Evolutionary conservation across 495 filamentous ascomycete species (phyloP).

Genomic region (Talaromyces thailandensis): DNA sequence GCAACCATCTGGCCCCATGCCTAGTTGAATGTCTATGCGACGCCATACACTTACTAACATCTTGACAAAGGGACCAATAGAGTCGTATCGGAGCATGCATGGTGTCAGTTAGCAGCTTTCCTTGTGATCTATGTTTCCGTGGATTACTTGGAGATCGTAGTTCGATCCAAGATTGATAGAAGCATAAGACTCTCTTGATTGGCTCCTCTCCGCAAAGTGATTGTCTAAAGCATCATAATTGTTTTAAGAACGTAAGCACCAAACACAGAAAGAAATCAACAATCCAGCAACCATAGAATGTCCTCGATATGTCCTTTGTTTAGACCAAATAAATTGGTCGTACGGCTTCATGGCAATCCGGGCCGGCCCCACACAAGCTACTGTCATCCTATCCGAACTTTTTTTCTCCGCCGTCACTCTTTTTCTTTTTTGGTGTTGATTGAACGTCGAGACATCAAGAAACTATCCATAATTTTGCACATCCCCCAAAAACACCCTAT

Average conservation of each 20-base stretch:
- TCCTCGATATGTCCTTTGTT: neutral
- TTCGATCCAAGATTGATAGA: neutral
- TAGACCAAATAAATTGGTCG: neutral
- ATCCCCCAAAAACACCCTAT: neutral
- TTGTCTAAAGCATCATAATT: neutral
- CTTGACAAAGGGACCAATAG: neutral
- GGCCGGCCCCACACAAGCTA: neutral
- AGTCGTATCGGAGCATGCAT: neutral
- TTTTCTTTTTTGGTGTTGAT: neutral
- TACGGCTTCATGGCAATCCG: neutral
- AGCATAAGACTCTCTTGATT: neutral
- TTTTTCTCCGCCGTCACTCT: neutral
- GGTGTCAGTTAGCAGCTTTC: neutral
- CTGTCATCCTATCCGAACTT: neutral
- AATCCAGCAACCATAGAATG: neutral
- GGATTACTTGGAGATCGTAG: neutral
- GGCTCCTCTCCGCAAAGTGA: neutral
- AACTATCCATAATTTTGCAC: neutral
- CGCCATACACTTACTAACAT: neutral
- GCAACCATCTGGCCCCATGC: neutral
- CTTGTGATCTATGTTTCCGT: neutral
- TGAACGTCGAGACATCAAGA: neutral
- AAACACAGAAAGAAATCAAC: neutral
- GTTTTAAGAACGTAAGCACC: neutral
- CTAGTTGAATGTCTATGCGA: neutral